Base-by-base conservation (phyloP, 306 rosid genomes). In the Vicia sativa region DNA sequence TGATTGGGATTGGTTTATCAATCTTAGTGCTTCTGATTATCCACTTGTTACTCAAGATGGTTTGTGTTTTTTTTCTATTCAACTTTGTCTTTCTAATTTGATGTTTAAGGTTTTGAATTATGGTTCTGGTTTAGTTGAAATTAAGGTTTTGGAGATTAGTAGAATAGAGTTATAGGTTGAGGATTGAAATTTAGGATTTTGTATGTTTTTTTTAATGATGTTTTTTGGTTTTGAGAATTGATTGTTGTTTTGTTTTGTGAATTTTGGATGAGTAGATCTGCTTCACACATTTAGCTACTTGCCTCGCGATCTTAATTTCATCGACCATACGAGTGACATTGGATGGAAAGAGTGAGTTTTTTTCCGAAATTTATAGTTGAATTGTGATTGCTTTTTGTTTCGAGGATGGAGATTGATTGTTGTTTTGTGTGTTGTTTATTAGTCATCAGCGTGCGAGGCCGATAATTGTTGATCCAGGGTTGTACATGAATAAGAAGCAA, bases 1-100 rank as follows among this genome's bases (percentile, higher is more conserved):
- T 1, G 96, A 90, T 63, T 95, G 99, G 99, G 99, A 95, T 74
- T 95, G 97, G 99, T 95, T 95, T 54, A 95, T 95, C 59, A 95
- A 95, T 74, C 96, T 95, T 39, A 95, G 99, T 61, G 97, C 99
- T 38, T 85, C 96, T 0, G 99, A 95, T 87, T 95, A 95, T 62
- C 99, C 99, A 2, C 97, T 95, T 38, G 95, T 90, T 29, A 87
- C 92, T 3, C 99, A 95, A 80, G 99, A 95, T 59, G 99, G 99
- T 95, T 65, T 48, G 95, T 77, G 16, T 11, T 21, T 12, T 48
- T 53, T 9, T 21, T 6, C 3, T 3, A 4, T 4, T 2, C 10
- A 14, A 19, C 21, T 38, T 23, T 21, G 25, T 61, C 9, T 6
- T 43, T 23, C 67, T 62, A 54, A 52, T 65, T 37, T 26, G 3